Base-by-base conservation (phyloP, 768 basidiomycete genomes). In the Suillus variegatus region DNA sequence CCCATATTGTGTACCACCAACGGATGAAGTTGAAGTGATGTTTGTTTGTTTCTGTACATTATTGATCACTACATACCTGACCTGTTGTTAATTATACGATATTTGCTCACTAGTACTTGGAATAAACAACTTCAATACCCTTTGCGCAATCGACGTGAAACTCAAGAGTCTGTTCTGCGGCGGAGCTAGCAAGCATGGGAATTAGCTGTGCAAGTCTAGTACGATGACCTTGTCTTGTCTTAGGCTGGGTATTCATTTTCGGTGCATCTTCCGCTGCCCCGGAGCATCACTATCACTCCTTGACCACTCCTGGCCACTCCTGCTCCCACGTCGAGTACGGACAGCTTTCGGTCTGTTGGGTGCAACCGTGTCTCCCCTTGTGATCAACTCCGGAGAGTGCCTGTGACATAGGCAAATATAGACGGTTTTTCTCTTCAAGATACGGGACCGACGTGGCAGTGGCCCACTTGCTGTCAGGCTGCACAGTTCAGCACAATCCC, bases 51-150 rank as follows among this genome's bases (percentile, higher is more conserved):
- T 67, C 44, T 76, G 74, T 73, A 77, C 74, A 68, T 65, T 74
- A 75, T 68, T 67, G 69, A 65, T 69, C 57, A 68, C 64, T 73
- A 75, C 63, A 25, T 68, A 46, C 32, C 54, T 58, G 57, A 3
- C 51, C 43, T 44, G 20, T 7, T 51, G n/a, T 68, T 76, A 76
- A 77, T 76, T 78, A 76, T 76, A 73, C 75, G 71, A 64, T 76
- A 76, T 75, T 76, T 75, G 77, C 71, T 35, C 60, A 64, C 52
- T 75, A 64, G 56, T 57, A 36, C 22, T 55, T 35, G 41, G 64
- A 38, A 22, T 43, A 63, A 35, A 63, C 43, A n/a, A 46, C n/a
- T 47, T 28, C 57, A 58, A 61, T 38, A 51, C 47, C 7, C 44
- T 32, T 32, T 32, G 32, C 6, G 32, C 32, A 32, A 32, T 32